Percentiles rank a stretch among this genome's conserved stretches.
phyloP scores from a whole-genome alignment of 345 rosid genomes.

The Salix arbutifolia region DNA sequence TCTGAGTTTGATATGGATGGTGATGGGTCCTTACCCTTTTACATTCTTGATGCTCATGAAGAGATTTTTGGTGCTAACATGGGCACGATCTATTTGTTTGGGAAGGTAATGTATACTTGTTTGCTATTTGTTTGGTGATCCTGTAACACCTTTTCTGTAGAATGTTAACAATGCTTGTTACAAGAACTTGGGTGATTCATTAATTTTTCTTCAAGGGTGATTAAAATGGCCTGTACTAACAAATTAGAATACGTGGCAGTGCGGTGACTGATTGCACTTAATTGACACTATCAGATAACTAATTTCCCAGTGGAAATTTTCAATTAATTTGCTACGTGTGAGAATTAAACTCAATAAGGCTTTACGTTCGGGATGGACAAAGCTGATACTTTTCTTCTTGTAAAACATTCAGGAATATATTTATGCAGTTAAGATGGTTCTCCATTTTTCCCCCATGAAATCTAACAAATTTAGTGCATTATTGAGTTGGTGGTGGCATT shows the following conservation, averaged over 20 bases:
- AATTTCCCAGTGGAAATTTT: neutral
- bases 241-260: neutral
- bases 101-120: conserved; percentile 55
- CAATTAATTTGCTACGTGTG: neutral
- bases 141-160: too few species aligned
- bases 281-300: neutral
- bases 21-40: conserved; percentile 71
- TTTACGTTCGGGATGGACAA: neutral
- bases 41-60: conserved; percentile 76
- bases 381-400: neutral
- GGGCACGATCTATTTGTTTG: conserved; percentile 82
- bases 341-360: neutral
- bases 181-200: too few species aligned
- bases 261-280: neutral
- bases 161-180: too few species aligned
- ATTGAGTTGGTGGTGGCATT: neutral
- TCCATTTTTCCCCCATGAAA: neutral
- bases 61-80: conserved; percentile 73
- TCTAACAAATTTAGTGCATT: neutral
- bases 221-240: neutral
- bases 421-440: neutral
- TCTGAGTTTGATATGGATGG: conserved; percentile 65
- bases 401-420: neutral
- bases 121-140: neutral
- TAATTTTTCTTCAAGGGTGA: neutral